These are phyloP conservation scores for Phyllosticta citrichinensis DNA, from an alignment of 2,329 filamentous ascomycete species.

Conservation along the genomic window DNA sequence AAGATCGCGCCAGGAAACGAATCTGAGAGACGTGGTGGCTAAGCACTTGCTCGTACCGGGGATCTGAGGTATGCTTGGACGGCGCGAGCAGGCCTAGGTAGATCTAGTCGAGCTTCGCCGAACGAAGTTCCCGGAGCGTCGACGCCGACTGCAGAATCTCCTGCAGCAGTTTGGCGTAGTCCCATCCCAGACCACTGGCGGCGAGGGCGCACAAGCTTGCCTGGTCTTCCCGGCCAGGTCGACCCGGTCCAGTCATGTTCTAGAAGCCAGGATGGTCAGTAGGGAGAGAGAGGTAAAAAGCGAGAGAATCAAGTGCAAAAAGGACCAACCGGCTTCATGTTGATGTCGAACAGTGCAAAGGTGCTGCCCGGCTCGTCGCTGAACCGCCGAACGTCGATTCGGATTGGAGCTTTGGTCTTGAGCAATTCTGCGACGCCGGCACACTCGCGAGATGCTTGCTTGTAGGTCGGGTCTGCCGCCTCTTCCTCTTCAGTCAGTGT, in stretches of 20 bases:
- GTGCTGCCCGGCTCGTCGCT: conserved; percentile 16
- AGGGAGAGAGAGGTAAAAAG: not conserved
- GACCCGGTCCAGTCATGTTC: conserved; percentile 40
- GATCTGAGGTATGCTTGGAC: too few species aligned
- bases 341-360: conserved; percentile 43
- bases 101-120: not conserved
- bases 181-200: conserved; percentile 34
- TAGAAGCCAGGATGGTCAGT: conserved; percentile 12
- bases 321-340: conserved; percentile 40
- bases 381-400: conserved; percentile 38
- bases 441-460: conserved; percentile 28
- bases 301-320: not conserved
- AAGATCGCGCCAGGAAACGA: too few species aligned
- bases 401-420: conserved; percentile 34
- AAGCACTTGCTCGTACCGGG: too few species aligned
- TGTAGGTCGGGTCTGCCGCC: conserved; percentile 23
- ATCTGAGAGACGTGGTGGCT: too few species aligned
- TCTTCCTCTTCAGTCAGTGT: conserved; percentile 26
- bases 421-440: conserved; percentile 31
- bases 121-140: not conserved
- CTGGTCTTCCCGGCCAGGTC: conserved; percentile 39
- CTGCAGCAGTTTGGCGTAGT: conserved; percentile 29
- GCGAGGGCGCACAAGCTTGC: conserved; percentile 38
- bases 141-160: conserved; percentile 22
- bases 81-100: too few species aligned